Evolutionary conservation across 495 filamentous ascomycete species (phyloP), one percentile per base, ranked within the genome.

Genomic region (Neurospora pannonica): DNA sequence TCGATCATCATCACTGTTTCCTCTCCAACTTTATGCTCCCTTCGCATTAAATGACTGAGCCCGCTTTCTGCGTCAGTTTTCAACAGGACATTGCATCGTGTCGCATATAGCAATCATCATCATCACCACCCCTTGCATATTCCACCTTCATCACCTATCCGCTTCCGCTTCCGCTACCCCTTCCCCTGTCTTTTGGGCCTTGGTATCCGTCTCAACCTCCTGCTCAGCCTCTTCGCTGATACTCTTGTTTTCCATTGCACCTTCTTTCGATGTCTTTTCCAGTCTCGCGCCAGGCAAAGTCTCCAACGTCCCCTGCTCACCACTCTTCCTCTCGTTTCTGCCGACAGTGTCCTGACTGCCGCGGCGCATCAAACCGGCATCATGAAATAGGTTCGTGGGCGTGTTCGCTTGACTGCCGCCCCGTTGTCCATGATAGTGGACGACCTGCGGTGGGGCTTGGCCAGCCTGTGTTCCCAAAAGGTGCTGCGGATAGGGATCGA

Each of bases 401-500:
- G 89, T 90, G 74, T 89, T 89, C 1, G 87, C 85, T 74, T 89
- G 89, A 77, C 88, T 89, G 71, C 89, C 88, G 40, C 87, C 87
- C 7, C 87, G 79, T 75, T 88, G 87, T 5, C 87, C 87, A 74
- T 88, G 87, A 74, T 90, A 90, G 74, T 90, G 89, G 19, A 89
- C 86, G 1, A 90, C 89, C 74, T 89, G 88, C 24, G 89, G 89
- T 28, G 88, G 88, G 28, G 84, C 83, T 73, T 89, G 88, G n/a
- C 87, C 88, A 38, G 86, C 85, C 76, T 89, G 87, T 7, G 82
- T 84, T 17, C 87, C 88, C 7, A 90, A 79, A 5, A 90, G 81
- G 76, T 91, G 89, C 62, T 89, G 89, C 15, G 90, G 90, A 77
- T 92, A 93, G 5, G 89, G 91, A 74, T 92, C 87, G 5, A 93